These are phyloP conservation scores for Protostelium mycophagum DNA, from an alignment of 78 protist genomes.

Conservation along the genomic window DNA sequence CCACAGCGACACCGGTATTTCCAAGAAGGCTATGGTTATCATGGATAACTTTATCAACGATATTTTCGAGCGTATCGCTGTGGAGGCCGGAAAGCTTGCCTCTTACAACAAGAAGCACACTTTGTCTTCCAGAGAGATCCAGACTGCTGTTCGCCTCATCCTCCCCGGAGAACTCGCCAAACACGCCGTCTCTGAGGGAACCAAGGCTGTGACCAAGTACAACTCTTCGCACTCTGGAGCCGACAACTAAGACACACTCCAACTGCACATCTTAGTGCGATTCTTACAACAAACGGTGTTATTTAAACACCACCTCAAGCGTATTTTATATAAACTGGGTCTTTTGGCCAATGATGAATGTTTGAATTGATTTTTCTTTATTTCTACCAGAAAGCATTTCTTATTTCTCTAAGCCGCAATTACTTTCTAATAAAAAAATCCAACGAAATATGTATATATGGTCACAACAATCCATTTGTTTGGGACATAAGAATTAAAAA, in stretches of 20 bases:
- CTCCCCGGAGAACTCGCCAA: slow-evolving; percentile 94
- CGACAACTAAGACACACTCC: not conserved
- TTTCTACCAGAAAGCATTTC: no score
- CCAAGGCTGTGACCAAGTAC: slow-evolving; percentile 90
- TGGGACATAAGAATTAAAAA: no score
- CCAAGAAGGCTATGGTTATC: slow-evolving; percentile 76
- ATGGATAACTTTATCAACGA: slow-evolving; percentile 88
- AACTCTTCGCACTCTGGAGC: slow-evolving; percentile 6
- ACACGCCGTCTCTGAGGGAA: slow-evolving; percentile 92
- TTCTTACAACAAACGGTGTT: not conserved
- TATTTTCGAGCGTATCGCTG: slow-evolving; percentile 80
- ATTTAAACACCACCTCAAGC: no score
- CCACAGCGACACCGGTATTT: slow-evolving; percentile 79
- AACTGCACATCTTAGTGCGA: not conserved
- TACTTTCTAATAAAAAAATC: no score
- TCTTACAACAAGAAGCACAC: slow-evolving; percentile 77
- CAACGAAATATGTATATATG: no score
- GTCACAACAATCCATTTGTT: no score
- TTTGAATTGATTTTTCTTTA: no score
- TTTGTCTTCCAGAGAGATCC: slow-evolving; percentile 84
- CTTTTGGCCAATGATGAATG: no score
- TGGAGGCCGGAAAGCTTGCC: slow-evolving; percentile 77
- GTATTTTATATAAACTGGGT: no score
- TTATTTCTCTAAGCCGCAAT: no score
- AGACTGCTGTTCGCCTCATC: slow-evolving; percentile 84